Conservation (phyloP, 257 asterid genomes). For the Eucommia ulmoides region DNA sequence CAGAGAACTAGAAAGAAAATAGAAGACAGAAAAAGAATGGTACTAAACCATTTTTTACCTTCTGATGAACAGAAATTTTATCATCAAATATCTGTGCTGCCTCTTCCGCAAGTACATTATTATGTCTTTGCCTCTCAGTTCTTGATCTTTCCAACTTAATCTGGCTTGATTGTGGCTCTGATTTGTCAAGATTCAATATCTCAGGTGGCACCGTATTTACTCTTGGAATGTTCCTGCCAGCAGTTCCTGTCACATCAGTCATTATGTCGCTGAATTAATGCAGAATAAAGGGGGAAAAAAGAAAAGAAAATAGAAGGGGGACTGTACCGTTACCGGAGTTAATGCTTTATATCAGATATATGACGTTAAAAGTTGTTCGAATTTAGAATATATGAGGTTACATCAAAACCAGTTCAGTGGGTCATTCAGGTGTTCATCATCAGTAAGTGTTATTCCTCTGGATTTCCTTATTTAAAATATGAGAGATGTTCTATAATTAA, state of each 20-base stretch:
- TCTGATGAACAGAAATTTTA: constrained; percentile 57
- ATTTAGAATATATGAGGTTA: background rate
- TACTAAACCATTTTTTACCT: too few species aligned
- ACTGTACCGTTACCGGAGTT: too few species aligned
- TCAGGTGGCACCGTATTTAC: constrained; percentile 38
- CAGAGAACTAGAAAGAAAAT: too few species aligned
- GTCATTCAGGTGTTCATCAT: background rate
- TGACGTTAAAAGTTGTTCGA: background rate
- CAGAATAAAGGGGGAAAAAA: background rate
- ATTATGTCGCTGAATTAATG: background rate
- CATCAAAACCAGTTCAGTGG: background rate
- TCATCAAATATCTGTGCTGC: constrained; percentile 75
- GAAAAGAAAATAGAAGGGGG: background rate
- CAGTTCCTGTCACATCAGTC: constrained; percentile 30
- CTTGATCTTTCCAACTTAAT: constrained; percentile 45
- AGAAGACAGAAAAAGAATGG: too few species aligned
- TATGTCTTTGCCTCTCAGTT: constrained; percentile 50
- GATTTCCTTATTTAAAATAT: too few species aligned
- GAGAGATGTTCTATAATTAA: too few species aligned
- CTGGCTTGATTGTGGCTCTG: constrained; percentile 21
- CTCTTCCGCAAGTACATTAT: constrained; percentile 43
- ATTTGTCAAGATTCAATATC: constrained; percentile 26
- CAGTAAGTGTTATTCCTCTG: too few species aligned
- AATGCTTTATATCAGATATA: background rate
- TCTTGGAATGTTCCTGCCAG: constrained; percentile 27